Evolutionary conservation across 257 asterid genomes (phyloP), one percentile per base, ranked within the genome.

Genomic region (Nicotiana sylvestris): DNA sequence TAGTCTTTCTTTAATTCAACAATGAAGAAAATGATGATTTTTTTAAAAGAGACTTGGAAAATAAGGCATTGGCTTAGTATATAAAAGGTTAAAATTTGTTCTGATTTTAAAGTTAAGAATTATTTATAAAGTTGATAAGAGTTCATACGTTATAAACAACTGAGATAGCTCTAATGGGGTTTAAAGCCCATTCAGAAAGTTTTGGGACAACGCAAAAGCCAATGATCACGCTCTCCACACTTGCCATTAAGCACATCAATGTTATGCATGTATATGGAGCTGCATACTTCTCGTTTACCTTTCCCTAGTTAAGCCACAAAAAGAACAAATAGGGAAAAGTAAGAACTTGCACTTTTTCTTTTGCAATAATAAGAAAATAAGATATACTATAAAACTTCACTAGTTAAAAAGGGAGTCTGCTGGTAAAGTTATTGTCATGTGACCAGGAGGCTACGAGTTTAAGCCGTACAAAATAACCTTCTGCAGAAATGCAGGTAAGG

Each of bases 231-330:
- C 99, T 91, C 70, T 95, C 92, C 15, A 95, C 30, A 57, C 92
- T 94, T 30, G 96, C 90, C 98, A 94, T 92, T 17, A 88, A 82
- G 78, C 97, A 95, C 93, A 85, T 94, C 79, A 94, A 33, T 0
- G 99, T 93, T 5, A 97, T 87, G 89, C 95, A 89, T 1, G 99
- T 89, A 85, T 91, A 94, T 2, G 97, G 96, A 32, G 97, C 98
- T 27, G 81, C 80, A 61, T 90, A 95, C 64, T 58, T 76, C 84
- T 90, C 82, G 86, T 92, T 90, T 62, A 94, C 86, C 67, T 64
- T 88, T 65, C 95, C 84, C 97, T 94, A 70, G 6, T 53, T 2
- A 87, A 51, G 25, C 30, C 66, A 25, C 21, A 66, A 74, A 27
- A 16, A 64, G 49, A 49, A 35, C 7, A 77, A 55, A 32, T 27